phyloP scores from a whole-genome alignment of 73 alveolate genomes.

The Tetrahymena elliotti region DNA sequence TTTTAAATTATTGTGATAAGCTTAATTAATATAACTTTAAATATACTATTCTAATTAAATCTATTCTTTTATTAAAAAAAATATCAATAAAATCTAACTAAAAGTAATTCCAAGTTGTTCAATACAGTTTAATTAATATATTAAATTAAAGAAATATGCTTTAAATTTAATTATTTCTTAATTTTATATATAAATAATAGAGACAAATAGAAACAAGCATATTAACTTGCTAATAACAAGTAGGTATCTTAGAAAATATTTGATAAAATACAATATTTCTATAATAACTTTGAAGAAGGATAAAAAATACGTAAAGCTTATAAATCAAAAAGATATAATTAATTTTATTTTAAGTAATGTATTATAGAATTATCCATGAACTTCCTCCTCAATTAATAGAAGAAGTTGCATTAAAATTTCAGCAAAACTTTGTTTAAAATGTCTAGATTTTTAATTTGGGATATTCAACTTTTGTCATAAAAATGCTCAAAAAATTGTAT shows the following conservation, averaged over 20 bases:
- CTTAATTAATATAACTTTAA: no score
- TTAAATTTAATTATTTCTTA: no score
- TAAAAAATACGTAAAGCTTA: background rate
- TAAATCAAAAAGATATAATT: no score
- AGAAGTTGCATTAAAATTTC: slow-evolving; percentile 39
- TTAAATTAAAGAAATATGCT: no score
- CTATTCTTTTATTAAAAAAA: no score
- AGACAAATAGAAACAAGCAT: background rate
- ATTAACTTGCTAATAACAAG: background rate
- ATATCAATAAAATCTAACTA: no score
- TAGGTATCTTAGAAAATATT: background rate
- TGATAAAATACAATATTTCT: background rate
- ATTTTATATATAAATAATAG: background rate
- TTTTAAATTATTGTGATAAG: no score
- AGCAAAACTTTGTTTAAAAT: slow-evolving; percentile 35
- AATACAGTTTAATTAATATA: no score
- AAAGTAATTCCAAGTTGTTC: no score
- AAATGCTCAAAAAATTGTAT: slow-evolving; percentile 19
- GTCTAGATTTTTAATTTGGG: slow-evolving; percentile 49
- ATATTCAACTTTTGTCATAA: slow-evolving; percentile 32
- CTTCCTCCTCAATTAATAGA: slow-evolving; percentile 41
- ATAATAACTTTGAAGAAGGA: background rate
- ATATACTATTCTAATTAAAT: no score
- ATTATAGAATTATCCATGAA: slow-evolving; percentile 7
- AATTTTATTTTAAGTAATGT: background rate